phyloP scores from a whole-genome alignment of 2,329 filamentous ascomycete species.

The Thyridium curvatum region DNA sequence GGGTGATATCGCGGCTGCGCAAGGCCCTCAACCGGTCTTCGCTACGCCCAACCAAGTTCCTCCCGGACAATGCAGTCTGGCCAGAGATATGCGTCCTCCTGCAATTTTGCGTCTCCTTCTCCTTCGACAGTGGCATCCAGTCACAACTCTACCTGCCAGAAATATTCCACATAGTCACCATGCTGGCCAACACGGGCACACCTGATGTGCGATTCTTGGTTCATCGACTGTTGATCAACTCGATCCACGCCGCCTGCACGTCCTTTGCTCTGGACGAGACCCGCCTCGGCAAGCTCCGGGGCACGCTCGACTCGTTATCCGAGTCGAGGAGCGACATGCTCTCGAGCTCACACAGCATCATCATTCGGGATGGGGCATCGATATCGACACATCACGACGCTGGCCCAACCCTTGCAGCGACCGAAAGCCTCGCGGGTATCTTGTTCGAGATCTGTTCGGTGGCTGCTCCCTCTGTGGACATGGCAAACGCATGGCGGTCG shows the following conservation, averaged over 20 bases:
- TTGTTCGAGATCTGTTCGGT: constrained; percentile 58
- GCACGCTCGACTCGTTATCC: constrained; percentile 51
- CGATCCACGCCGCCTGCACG: constrained; percentile 61
- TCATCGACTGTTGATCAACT: constrained; percentile 59
- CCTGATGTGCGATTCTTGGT: constrained; percentile 51
- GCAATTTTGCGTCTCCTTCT: constrained; percentile 59
- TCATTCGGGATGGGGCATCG: constrained; percentile 46
- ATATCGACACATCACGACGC: constrained; percentile 48
- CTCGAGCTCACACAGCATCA: constrained; percentile 29
- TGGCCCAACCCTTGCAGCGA: constrained; percentile 44
- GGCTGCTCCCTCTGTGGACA: constrained; percentile 57
- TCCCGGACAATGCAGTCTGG: constrained; percentile 64
- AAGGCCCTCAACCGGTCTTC: constrained; percentile 64
- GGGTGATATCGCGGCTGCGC: constrained; percentile 57
- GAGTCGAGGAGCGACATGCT: constrained; percentile 55
- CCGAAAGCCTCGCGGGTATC: constrained; percentile 54
- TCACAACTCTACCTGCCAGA: constrained; percentile 63
- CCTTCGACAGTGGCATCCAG: constrained; percentile 62
- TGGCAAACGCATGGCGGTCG: constrained; percentile 63
- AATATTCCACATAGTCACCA: constrained; percentile 64
- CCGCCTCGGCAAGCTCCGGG: constrained; percentile 47
- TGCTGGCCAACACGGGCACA: constrained; percentile 60
- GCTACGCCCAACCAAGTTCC: constrained; percentile 55
- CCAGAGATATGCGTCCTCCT: constrained; percentile 62
- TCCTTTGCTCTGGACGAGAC: constrained; percentile 57